Percentiles rank a stretch among this genome's conserved stretches.
Evolutionary conservation across 805 yeast species (phyloP).

Genomic region (Saccharomyces kudriavzevii): DNA sequence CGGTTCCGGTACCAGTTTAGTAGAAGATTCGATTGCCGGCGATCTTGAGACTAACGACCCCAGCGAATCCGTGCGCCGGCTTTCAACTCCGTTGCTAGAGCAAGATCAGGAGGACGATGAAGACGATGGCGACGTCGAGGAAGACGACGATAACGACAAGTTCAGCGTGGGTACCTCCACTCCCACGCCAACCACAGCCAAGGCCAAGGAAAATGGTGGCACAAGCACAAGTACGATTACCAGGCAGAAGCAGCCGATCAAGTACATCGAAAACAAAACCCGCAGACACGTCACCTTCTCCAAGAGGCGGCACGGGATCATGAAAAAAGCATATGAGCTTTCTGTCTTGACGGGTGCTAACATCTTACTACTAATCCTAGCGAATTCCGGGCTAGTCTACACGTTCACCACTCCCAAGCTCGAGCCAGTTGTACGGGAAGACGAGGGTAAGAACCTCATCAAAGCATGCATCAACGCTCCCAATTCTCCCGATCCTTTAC

Average conservation of each 20-base stretch:
- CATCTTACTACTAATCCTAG: constrained; percentile 81
- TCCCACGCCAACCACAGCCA: not conserved
- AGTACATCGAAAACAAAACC: constrained; percentile 90
- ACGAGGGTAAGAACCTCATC: constrained; percentile 88
- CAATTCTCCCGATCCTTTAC: not conserved
- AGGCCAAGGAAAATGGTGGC: not conserved
- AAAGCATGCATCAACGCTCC: constrained; percentile 87
- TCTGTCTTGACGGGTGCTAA: constrained; percentile 95
- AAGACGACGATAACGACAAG: constrained; percentile 4
- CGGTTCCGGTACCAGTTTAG: not conserved
- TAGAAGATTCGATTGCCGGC: not conserved
- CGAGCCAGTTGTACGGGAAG: constrained; percentile 88
- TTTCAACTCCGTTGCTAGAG: not conserved
- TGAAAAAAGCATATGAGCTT: constrained; percentile 96
- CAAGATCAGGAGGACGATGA: not conserved
- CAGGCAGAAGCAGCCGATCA: constrained; percentile 36
- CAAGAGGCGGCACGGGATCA: constrained; percentile 94
- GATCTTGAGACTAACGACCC: not conserved
- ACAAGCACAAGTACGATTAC: not conserved
- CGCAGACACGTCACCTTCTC: constrained; percentile 96
- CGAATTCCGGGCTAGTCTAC: constrained; percentile 92
- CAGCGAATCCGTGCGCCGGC: not conserved
- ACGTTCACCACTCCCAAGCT: constrained; percentile 95
- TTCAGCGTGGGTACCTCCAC: not conserved
- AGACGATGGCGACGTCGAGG: constrained; percentile 4